These are phyloP conservation scores for Phyllosticta citribraziliensis DNA, from an alignment of 2,329 filamentous ascomycete species.

Conservation along the genomic window DNA sequence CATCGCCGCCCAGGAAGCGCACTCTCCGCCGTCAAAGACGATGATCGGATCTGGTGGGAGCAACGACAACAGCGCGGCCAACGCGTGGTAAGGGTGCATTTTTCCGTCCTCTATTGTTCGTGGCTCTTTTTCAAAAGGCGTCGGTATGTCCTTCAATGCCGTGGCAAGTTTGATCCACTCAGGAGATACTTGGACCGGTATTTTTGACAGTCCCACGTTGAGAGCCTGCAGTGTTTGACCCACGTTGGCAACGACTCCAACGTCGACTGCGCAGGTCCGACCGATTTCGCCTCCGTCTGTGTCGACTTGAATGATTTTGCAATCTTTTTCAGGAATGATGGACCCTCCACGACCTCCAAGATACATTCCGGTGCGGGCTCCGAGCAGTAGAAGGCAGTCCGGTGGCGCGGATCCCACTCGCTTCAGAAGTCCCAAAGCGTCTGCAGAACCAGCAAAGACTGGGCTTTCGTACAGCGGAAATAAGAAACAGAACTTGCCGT, in stretches of 20 bases:
- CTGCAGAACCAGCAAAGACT: slow-evolving; percentile 28
- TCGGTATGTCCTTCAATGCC: not conserved
- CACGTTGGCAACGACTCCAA: slow-evolving; percentile 34
- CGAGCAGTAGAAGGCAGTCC: slow-evolving; percentile 34
- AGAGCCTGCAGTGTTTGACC: slow-evolving; percentile 24
- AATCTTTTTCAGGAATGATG: slow-evolving; percentile 28
- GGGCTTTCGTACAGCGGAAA: slow-evolving; percentile 21
- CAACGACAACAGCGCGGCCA: slow-evolving; percentile 27
- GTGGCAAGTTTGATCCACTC: slow-evolving; percentile 16
- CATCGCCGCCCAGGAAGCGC: slow-evolving; percentile 24
- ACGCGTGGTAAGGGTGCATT: slow-evolving; percentile 35
- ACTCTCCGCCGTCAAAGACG: slow-evolving; percentile 33
- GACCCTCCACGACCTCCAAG: slow-evolving; percentile 28
- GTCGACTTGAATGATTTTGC: slow-evolving; percentile 34
- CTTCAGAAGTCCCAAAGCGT: slow-evolving; percentile 24
- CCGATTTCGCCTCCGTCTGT: slow-evolving; percentile 35
- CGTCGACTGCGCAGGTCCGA: slow-evolving; percentile 29
- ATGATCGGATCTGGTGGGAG: slow-evolving; percentile 29
- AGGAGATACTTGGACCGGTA: slow-evolving; percentile 14
- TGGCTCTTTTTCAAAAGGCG: slow-evolving; percentile 16
- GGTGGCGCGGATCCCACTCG: slow-evolving; percentile 21
- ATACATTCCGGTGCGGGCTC: slow-evolving; percentile 33
- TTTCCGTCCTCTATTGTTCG: slow-evolving; percentile 19
- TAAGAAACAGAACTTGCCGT: slow-evolving; percentile 25
- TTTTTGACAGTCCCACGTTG: slow-evolving; percentile 12